These are phyloP conservation scores for Monilinia fructigena DNA, from an alignment of 2,329 filamentous ascomycete genomes.

Conservation along the genomic window DNA sequence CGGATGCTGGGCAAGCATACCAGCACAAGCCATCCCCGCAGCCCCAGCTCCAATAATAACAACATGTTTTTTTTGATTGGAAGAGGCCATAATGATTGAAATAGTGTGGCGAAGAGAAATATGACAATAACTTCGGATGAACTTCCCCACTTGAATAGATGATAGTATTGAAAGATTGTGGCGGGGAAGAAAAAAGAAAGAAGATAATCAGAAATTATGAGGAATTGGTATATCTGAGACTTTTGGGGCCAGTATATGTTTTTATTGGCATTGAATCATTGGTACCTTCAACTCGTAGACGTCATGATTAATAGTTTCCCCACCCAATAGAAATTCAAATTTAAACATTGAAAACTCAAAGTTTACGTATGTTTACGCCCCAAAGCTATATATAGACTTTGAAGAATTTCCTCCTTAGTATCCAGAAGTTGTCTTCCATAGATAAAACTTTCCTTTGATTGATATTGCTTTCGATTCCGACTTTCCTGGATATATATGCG, in stretches of 20 bases:
- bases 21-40: slow-evolving; percentile 61
- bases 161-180: background rate
- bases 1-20: slow-evolving; percentile 63
- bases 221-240: background rate
- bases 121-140: background rate
- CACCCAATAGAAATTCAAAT: no score
- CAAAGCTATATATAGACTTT: no score
- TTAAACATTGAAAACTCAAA: no score
- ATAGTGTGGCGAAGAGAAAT: no score
- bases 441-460: no score
- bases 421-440: no score
- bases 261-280: background rate
- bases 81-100: slow-evolving; percentile 8
- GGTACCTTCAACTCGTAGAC: slow-evolving; percentile 7
- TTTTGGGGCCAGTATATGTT: background rate
- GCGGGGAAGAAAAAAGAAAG: background rate
- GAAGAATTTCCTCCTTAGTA: no score
- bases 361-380: no score
- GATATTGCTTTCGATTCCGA: no score
- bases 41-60: slow-evolving; percentile 62
- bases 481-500: no score
- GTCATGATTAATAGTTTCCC: slow-evolving; percentile 9
- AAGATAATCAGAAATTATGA: background rate
- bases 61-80: slow-evolving; percentile 47
- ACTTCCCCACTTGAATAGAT: background rate